Evolutionary conservation across 345 rosid genomes (phyloP).

Genomic region (Cardamine occulta): DNA sequence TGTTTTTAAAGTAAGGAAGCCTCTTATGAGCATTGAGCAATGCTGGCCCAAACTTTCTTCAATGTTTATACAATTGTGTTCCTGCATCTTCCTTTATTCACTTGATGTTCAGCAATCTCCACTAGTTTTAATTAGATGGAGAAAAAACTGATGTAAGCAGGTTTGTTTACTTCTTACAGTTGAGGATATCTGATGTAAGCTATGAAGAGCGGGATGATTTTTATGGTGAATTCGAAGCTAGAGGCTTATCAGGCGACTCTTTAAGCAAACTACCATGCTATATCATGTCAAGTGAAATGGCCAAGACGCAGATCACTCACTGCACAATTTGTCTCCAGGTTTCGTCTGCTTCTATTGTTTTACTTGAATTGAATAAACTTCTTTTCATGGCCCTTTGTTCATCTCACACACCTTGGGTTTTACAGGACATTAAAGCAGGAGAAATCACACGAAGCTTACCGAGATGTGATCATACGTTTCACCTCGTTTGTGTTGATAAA

Average conservation of each 20-base stretch:
- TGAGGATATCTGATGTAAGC: conserved; percentile 50
- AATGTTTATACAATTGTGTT: neutral
- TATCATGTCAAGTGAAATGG: conserved; percentile 56
- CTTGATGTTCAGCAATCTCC: neutral
- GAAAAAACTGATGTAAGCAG: conserved; percentile 16
- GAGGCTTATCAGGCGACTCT: conserved; percentile 67
- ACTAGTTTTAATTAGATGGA: conserved; percentile 4
- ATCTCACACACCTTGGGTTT: conserved; percentile 5
- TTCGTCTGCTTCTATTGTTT: conserved; percentile 7
- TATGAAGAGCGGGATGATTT: conserved; percentile 52
- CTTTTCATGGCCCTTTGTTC: neutral
- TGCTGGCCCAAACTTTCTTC: neutral
- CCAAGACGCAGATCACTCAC: conserved; percentile 50
- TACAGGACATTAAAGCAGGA: conserved; percentile 64
- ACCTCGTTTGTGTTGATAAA: conserved; percentile 79
- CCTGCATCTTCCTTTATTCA: neutral
- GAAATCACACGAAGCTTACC: conserved; percentile 76
- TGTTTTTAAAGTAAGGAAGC: neutral
- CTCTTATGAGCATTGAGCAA: neutral
- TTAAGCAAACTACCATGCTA: conserved; percentile 69
- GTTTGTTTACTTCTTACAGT: conserved; percentile 44
- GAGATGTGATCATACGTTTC: conserved; percentile 68
- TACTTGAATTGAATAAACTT: conserved; percentile 1
- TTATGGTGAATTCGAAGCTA: conserved; percentile 48
- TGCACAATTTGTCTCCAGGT: conserved; percentile 89